Evolutionary conservation across 176 grass and related monocot genomes (phyloP).

Genomic region (Oryza brachyantha): DNA sequence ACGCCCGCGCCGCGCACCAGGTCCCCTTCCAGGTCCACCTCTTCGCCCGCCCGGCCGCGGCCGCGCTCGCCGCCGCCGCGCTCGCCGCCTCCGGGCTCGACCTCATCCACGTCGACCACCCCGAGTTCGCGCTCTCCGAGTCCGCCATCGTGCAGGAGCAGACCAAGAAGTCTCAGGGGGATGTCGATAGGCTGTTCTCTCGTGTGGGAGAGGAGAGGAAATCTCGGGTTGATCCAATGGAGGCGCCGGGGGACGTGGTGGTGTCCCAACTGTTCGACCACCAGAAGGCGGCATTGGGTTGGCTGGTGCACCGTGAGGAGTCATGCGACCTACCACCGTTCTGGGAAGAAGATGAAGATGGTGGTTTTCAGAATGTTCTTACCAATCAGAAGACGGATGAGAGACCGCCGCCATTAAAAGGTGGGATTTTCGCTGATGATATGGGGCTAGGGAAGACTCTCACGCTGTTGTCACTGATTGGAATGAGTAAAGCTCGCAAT

Average conservation of each 20-base stretch:
- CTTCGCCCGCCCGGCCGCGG: conserved; percentile 51
- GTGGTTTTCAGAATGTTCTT: conserved; percentile 56
- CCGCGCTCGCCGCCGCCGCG: conserved; percentile 23
- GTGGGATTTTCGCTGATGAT: conserved; percentile 91
- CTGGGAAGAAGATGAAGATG: conserved; percentile 52
- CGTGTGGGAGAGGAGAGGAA: conserved; percentile 44
- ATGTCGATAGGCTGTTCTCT: conserved; percentile 65
- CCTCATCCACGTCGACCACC: conserved; percentile 46
- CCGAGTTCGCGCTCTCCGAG: conserved; percentile 69
- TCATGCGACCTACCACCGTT: conserved; percentile 73
- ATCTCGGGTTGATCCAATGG: conserved; percentile 35
- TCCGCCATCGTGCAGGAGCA: conserved; percentile 53
- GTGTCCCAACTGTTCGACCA: conserved; percentile 62
- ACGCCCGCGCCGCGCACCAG: not conserved
- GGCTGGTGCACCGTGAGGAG: conserved; percentile 77
- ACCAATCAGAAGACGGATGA: conserved; percentile 46
- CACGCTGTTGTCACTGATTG: conserved; percentile 73
- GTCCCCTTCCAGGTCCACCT: conserved; percentile 80
- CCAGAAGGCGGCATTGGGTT: conserved; percentile 79
- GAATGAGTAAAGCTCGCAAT: conserved; percentile 39
- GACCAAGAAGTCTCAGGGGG: conserved; percentile 35
- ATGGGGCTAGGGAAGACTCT: conserved; percentile 98
- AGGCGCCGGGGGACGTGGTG: conserved; percentile 66
- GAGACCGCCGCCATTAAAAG: conserved; percentile 53
- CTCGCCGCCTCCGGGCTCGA: conserved; percentile 36